A percentile compares a stretch with the other conserved stretches of the same genome.
These are phyloP conservation scores for Hygrocybe punicea DNA, from an alignment of 768 basidiomycete species.

Conservation along the genomic window DNA sequence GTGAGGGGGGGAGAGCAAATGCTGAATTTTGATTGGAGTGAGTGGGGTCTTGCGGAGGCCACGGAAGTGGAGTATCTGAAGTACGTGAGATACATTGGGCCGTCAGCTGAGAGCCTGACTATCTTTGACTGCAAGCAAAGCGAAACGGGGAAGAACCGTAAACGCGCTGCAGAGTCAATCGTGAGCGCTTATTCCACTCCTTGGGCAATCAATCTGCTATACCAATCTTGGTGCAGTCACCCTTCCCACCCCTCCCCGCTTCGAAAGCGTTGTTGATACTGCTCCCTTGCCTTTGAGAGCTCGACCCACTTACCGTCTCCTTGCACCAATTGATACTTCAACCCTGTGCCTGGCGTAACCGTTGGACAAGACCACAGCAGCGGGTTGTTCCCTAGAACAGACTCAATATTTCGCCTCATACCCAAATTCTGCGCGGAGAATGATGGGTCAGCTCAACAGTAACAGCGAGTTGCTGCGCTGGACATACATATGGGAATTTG, in stretches of 20 bases:
- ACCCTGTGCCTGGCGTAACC: slow-evolving; percentile 61
- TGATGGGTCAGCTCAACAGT: slow-evolving; percentile 11
- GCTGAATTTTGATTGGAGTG: slow-evolving; percentile 34
- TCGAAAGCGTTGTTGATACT: slow-evolving; percentile 3
- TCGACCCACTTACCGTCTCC: slow-evolving; percentile 73
- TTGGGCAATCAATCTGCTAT: not conserved
- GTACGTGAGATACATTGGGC: slow-evolving; percentile 3
- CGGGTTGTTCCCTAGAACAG: slow-evolving; percentile 72
- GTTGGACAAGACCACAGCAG: slow-evolving; percentile 85
- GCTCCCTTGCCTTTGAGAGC: slow-evolving; percentile 24
- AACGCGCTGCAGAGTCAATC: not conserved
- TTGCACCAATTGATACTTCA: slow-evolving; percentile 69
- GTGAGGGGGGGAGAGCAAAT: slow-evolving; percentile 55
- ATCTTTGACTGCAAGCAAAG: not conserved
- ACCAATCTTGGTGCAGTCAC: slow-evolving; percentile 12
- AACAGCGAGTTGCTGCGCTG: not conserved
- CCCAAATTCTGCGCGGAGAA: slow-evolving; percentile 72
- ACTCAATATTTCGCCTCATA: slow-evolving; percentile 61
- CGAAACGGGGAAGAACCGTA: not conserved
- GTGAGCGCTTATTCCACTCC: slow-evolving; percentile 15
- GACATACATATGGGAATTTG: slow-evolving; percentile 87
- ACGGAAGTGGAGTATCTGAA: slow-evolving; percentile 34
- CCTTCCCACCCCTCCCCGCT: slow-evolving; percentile 15
- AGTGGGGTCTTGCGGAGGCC: slow-evolving; percentile 78
- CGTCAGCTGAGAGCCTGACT: not conserved